Evolutionary conservation across 106 monocot species (phyloP), one percentile per base, ranked within the genome.

Genomic region (Allium sativum): DNA sequence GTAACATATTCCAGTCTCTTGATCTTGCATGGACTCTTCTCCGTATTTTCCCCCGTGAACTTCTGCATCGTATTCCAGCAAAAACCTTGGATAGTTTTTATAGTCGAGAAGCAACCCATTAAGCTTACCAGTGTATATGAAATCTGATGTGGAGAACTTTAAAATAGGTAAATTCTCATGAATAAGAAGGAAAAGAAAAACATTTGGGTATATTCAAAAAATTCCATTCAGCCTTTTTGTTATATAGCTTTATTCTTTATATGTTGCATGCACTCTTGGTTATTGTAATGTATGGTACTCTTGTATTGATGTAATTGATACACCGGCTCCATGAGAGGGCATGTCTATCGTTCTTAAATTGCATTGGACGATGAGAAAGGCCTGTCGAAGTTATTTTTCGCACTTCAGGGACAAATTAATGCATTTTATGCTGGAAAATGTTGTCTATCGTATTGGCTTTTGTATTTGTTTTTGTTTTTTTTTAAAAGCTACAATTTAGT

Each of bases 1-100:
- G 95, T 41, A 90, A 96, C 82, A 79, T 96, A 22, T 96, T 90
- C 87, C 95, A 96, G 68, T 96, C 95, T 4, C 95, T 88, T 15
- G 83, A 88, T 70, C 77, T 83, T 11, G 88, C 88, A 7, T 96
- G 95, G 95, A 87, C 95, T 21, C 77, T 96, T 57, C 90, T 96
- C 16, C 90, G 95, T 41, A 96, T 96, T 58, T 96, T 90, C 64
- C 95, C 95, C 12, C 81, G 90, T 44, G 95, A 96, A 62, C 95
- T 96, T 55, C 84, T 96, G 55, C 95, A 96, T 40, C 90, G 95
- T 44, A 96, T 96, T n/a, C 95, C 95, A 44, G 90, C 90, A 13
- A 96, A 96, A 63, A 96, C 95, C 47, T 68, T 96, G 68, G 95
- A 96, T 70, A 79, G 75, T 59, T 95, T 69, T 71, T 95, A 95